Evolutionary conservation across 108 stramenopile genomes (phyloP).

Genomic region (Schizochytrium sp.): DNA sequence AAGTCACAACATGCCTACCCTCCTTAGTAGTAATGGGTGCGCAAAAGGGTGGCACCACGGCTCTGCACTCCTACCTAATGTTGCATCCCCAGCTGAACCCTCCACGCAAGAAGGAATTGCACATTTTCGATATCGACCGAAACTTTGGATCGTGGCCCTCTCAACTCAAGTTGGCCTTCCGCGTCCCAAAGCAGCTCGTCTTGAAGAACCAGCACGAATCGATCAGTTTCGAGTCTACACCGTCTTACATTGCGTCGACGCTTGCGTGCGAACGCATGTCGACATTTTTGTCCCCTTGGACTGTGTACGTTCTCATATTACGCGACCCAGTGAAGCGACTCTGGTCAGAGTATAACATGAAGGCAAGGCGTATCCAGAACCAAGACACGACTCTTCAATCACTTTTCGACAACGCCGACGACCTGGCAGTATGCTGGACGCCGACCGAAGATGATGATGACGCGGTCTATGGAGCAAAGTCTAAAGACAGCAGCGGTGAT

Average conservation of each 20-base stretch:
- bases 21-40: background rate
- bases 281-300: background rate
- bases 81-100: background rate
- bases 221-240: background rate
- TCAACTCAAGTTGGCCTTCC: background rate
- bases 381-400: background rate
- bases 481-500: background rate
- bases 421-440: background rate
- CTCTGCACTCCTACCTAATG: background rate
- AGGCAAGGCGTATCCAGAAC: background rate
- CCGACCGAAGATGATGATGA: background rate
- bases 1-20: background rate
- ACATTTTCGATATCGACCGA: background rate
- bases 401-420: background rate
- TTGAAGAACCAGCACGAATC: background rate
- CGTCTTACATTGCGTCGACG: background rate
- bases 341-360: slow-evolving; percentile 7
- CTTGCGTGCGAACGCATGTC: slow-evolving; percentile 7
- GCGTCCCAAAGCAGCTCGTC: background rate
- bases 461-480: background rate
- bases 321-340: background rate
- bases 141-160: background rate
- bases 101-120: background rate
- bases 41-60: slow-evolving; percentile 14
- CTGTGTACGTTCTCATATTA: background rate